Conservation (phyloP, 208 protist species). For the Histomonas meleagridis region DNA sequence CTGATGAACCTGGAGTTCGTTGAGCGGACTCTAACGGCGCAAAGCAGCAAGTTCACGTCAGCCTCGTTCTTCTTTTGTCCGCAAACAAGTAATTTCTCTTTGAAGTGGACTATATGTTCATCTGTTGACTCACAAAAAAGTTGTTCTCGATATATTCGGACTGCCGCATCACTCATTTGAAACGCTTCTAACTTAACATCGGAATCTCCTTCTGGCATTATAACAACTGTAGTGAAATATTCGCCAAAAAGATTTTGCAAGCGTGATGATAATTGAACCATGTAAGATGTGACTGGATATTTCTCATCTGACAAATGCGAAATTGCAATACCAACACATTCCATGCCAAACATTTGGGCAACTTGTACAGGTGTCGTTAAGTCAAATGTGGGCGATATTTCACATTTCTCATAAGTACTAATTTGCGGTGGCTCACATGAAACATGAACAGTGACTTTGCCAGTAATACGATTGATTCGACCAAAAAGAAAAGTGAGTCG, state of each 20-base stretch:
- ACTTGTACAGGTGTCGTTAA: background rate
- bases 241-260: background rate
- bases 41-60: background rate
- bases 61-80: background rate
- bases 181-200: background rate
- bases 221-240: slow-evolving; percentile 15
- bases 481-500: background rate
- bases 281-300: background rate
- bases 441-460: background rate
- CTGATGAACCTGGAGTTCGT: background rate
- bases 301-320: background rate
- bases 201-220: background rate
- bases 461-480: background rate
- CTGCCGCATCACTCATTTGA: background rate
- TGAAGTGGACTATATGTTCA: background rate
- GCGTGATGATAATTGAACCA: background rate
- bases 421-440: background rate
- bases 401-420: background rate
- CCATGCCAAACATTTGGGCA: background rate
- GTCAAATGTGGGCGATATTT: background rate
- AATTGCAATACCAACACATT: slow-evolving; percentile 15
- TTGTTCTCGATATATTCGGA: background rate
- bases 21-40: background rate
- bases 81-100: background rate
- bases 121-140: background rate